Base-by-base conservation (phyloP, 768 basidiomycete genomes). In the Xerocomus spinulosus region DNA sequence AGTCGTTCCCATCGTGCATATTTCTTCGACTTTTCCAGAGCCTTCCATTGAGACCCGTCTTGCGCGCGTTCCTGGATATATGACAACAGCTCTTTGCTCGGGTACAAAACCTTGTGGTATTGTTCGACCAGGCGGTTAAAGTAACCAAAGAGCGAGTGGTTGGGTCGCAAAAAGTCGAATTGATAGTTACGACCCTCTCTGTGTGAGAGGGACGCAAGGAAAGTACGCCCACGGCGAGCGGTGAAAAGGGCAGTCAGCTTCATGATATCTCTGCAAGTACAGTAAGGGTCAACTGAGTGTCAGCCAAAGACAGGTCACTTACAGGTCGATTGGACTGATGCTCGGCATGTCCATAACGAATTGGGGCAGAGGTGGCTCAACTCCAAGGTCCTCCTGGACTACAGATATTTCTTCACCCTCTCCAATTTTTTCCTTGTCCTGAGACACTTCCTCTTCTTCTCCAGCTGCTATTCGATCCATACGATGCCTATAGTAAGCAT, bases 111-210 rank as follows among this genome's bases (percentile, higher is more conserved):
- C 71, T 87, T 93, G 51, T 82, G 81, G 70, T 99, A 98, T 66
- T 95, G 92, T 60, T 97, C 93, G 56, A 97, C 92, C 69, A 98
- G 81, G 58, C 89, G 85, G 68, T 98, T 97, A 75, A 98, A 99
- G 70, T 90, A 94, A 34, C 88, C 86, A 60, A 94, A 98, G 28
- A 99, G 82, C 6, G 95, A 96, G 65, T 98, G 95, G 2, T 84
- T 92, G 9, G 95, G 96, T 35, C 92, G 81, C 42, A 99, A 77
- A 66, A 99, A 99, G 63, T 98, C 96, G 63, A 99, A 99, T 60
- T 98, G 94, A 64, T 90, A 94, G 69, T 98, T 98, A 36, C 90
- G 83, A 9, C 91, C 92, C 71, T 99, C 96, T 32, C 84, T 81
- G 21, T 82, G 75, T 7, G 93, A 92, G 21, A 99, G 81, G 4